phyloP scores from a whole-genome alignment of 2,329 filamentous ascomycete species.

The Colletotrichum shisoi region DNA sequence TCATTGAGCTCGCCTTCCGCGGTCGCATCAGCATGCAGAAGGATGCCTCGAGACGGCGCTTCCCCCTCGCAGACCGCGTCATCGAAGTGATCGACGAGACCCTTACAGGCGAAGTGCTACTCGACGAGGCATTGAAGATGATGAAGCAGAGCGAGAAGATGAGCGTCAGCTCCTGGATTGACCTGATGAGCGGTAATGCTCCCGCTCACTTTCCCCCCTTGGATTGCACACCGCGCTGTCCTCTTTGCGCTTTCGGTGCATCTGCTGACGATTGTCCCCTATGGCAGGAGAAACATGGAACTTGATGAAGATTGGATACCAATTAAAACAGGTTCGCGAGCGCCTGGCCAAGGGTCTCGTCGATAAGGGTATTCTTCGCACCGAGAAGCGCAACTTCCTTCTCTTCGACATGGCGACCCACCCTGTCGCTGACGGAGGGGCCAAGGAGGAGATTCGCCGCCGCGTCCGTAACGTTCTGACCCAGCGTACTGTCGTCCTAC shows the following conservation, averaged over 20 bases:
- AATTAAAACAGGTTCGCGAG: slow-evolving; percentile 98
- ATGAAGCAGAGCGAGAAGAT: slow-evolving; percentile 99
- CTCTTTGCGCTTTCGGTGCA: slow-evolving; percentile 4
- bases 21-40: slow-evolving; percentile 99
- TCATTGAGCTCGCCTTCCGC: slow-evolving; percentile 94
- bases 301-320: slow-evolving; percentile 99
- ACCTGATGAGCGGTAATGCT: slow-evolving; percentile 90
- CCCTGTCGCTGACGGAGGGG: slow-evolving; percentile 92
- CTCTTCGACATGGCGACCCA: slow-evolving; percentile 99
- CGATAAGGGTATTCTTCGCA: slow-evolving; percentile 97
- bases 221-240: slow-evolving; percentile 5
- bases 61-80: slow-evolving; percentile 88
- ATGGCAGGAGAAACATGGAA: slow-evolving; percentile 95
- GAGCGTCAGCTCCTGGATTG: slow-evolving; percentile 99
- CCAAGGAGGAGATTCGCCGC: slow-evolving; percentile 95
- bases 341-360: slow-evolving; percentile 96
- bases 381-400: slow-evolving; percentile 98
- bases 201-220: slow-evolving; percentile 30
- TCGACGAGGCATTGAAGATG: slow-evolving; percentile 99
- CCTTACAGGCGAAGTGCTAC: slow-evolving; percentile 92
- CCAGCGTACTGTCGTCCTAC: slow-evolving; percentile 90
- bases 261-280: slow-evolving; percentile 22
- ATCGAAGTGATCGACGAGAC: slow-evolving; percentile 98
- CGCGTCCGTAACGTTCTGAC: slow-evolving; percentile 92
- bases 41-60: slow-evolving; percentile 88